Conservation (phyloP, 176 grass and related monocot species). For the Chrysopogon serrulatus region DNA sequence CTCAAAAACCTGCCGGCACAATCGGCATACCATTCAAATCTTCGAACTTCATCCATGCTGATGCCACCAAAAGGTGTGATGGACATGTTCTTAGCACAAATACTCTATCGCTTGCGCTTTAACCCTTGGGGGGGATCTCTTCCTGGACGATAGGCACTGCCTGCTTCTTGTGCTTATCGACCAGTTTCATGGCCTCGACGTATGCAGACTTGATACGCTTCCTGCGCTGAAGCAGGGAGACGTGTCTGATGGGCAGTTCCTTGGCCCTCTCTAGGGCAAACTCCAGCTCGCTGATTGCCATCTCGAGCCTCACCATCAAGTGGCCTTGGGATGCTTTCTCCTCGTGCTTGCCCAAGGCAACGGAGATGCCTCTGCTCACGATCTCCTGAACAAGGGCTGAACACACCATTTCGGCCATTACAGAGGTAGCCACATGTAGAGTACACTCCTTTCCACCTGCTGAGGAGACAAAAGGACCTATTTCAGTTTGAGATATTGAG, state of each 20-base stretch:
- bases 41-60: rapidly evolving
- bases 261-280: background rate
- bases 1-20: too few species aligned
- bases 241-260: background rate
- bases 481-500: too few species aligned
- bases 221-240: background rate
- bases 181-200: too few species aligned
- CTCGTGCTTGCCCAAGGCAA: background rate
- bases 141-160: too few species aligned
- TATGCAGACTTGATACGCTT: background rate
- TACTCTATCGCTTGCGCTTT: background rate
- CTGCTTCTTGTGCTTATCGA: too few species aligned
- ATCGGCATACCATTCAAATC: too few species aligned
- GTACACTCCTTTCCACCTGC: too few species aligned
- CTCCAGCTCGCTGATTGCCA: background rate
- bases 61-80: background rate
- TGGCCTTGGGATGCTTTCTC: background rate
- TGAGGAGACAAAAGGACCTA: too few species aligned
- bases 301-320: background rate
- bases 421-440: too few species aligned
- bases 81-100: background rate
- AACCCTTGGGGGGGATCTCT: background rate
- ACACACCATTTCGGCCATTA: too few species aligned
- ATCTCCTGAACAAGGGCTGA: background rate
- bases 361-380: background rate